A percentile compares a stretch with the other conserved stretches of the same genome.
These are phyloP conservation scores for Lasiodiplodia gonubiensis DNA, from an alignment of 2,329 filamentous ascomycete species.

Conservation along the genomic window DNA sequence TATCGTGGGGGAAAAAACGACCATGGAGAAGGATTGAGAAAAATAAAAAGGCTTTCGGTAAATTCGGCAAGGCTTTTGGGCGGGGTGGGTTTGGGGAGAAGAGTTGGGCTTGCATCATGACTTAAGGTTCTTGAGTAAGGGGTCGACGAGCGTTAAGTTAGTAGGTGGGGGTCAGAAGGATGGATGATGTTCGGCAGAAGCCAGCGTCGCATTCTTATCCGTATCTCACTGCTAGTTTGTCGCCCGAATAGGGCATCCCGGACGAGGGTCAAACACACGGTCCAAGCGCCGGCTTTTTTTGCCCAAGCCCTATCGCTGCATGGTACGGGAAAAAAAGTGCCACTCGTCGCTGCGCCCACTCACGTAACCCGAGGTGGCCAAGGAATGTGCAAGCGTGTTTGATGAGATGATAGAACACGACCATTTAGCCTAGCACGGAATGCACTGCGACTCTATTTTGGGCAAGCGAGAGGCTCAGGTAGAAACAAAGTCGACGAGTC, in stretches of 20 bases:
- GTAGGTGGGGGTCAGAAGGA: background rate
- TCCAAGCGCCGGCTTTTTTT: background rate
- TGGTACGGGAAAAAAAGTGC: background rate
- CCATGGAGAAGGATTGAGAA: background rate
- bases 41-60: background rate
- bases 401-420: slow-evolving; percentile 3
- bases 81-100: background rate
- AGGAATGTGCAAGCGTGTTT: background rate
- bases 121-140: slow-evolving; percentile 1
- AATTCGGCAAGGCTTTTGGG: background rate
- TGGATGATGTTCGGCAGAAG: background rate
- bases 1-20: background rate
- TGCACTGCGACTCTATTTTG: background rate
- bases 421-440: slow-evolving; percentile 9
- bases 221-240: background rate
- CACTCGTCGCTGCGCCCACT: background rate
- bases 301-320: background rate
- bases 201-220: background rate
- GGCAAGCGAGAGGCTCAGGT: background rate
- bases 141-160: background rate
- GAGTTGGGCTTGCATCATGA: background rate
- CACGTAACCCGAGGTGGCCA: background rate
- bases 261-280: background rate
- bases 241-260: background rate
- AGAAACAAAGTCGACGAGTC: background rate